phyloP scores from a whole-genome alignment of 2,329 filamentous ascomycete species.

The Aureobasidium sp. region DNA sequence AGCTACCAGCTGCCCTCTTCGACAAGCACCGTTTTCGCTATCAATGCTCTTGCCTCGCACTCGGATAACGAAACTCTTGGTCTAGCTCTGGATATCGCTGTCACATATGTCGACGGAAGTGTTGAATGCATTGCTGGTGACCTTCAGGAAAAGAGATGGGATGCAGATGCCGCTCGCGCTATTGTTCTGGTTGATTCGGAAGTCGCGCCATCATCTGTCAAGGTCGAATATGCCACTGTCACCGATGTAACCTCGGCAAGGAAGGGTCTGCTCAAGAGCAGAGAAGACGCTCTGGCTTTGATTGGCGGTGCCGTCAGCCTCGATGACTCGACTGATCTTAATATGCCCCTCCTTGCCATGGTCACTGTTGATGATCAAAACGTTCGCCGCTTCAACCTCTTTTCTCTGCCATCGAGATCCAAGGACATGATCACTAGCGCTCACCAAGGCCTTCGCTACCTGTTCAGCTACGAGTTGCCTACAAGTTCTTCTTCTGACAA shows the following conservation, averaged over 20 bases:
- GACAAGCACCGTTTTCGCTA: conserved; percentile 33
- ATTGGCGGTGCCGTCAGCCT: conserved; percentile 26
- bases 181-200: background rate
- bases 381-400: conserved; percentile 12
- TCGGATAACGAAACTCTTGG: conserved; percentile 4
- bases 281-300: conserved; percentile 38
- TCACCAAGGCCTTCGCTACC: conserved; percentile 18
- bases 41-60: conserved; percentile 24
- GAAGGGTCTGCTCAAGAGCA: conserved; percentile 38
- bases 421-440: conserved; percentile 15
- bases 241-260: conserved; percentile 32
- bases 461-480: conserved; percentile 23
- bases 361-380: conserved; percentile 21
- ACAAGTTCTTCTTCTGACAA: background rate
- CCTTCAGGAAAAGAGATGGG: conserved; percentile 23
- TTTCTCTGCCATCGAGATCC: conserved; percentile 16
- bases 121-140: conserved; percentile 28
- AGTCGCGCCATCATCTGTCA: background rate
- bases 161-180: background rate
- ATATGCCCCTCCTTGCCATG: conserved; percentile 31
- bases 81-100: conserved; percentile 20
- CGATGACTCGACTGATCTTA: conserved; percentile 29
- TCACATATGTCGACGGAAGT: conserved; percentile 26
- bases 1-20: conserved; percentile 11
- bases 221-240: conserved; percentile 23